Conservation (phyloP, 257 asterid species). For the Ilex aquifolium region DNA sequence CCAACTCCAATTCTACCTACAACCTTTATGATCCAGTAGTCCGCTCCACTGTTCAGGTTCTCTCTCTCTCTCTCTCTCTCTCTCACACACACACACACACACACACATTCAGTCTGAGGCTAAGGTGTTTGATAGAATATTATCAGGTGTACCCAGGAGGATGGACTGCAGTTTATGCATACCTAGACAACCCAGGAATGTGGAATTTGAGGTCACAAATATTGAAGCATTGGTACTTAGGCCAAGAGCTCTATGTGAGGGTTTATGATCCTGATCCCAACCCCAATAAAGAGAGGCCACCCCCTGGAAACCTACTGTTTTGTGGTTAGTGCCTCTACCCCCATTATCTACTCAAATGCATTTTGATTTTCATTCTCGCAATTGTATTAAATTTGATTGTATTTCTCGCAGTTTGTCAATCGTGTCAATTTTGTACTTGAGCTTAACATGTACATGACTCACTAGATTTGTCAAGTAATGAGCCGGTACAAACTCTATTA, state of each 20-base stretch:
- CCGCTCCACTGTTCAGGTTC: slow-evolving; percentile 62
- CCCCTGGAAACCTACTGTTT: slow-evolving; percentile 46
- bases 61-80: neutral
- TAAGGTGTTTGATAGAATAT: neutral
- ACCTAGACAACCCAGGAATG: slow-evolving; percentile 77
- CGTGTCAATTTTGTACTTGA: too few species aligned
- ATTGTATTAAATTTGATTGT: neutral
- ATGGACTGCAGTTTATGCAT: slow-evolving; percentile 65
- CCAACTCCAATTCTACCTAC: slow-evolving; percentile 24
- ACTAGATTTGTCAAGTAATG: neutral
- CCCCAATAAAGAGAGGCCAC: slow-evolving; percentile 43
- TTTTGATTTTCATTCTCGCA: neutral
- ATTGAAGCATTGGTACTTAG: slow-evolving; percentile 46
- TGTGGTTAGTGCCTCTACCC: slow-evolving; percentile 41
- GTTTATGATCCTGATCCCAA: slow-evolving; percentile 55
- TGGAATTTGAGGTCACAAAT: slow-evolving; percentile 79
- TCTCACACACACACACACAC: neutral
- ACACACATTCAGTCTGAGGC: too few species aligned
- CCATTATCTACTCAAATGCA: neutral
- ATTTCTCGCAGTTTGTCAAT: neutral
- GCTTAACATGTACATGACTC: too few species aligned
- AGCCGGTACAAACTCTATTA: too few species aligned
- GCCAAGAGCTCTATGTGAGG: slow-evolving; percentile 73
- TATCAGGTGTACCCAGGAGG: slow-evolving; percentile 58
- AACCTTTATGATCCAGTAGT: slow-evolving; percentile 49